A percentile compares a stretch with the other conserved stretches of the same genome.
Conservation (phyloP, 495 filamentous ascomycete genomes). For the Evansstolkia leycettana region DNA sequence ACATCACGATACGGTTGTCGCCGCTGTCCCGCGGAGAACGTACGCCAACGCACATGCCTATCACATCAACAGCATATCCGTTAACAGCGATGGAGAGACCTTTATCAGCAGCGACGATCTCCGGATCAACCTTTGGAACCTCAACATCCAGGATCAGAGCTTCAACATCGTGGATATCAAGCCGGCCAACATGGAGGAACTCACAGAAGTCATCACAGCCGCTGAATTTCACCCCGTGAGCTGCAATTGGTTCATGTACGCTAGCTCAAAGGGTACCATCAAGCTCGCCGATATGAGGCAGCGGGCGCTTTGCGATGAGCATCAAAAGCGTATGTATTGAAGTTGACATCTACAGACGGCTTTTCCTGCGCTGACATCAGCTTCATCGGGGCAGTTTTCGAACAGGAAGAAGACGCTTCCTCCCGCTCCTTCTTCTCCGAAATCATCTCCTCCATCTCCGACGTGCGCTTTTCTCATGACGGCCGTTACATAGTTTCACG, state of each 20-base stretch:
- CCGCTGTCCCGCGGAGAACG: constrained; percentile 85
- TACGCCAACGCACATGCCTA: constrained; percentile 98
- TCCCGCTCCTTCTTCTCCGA: constrained; percentile 99
- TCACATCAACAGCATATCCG: constrained; percentile 99
- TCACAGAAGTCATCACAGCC: constrained; percentile 96
- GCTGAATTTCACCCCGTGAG: constrained; percentile 95
- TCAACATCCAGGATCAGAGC: constrained; percentile 98
- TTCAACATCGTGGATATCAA: constrained; percentile 99
- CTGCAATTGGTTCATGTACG: constrained; percentile 99
- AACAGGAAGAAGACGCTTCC: constrained; percentile 98
- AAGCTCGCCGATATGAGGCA: constrained; percentile 97
- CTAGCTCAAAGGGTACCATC: constrained; percentile 97
- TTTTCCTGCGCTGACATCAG: constrained; percentile 2
- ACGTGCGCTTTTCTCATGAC: constrained; percentile 93
- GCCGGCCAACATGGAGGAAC: constrained; percentile 98
- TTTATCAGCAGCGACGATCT: constrained; percentile 98
- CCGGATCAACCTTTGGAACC: constrained; percentile 95
- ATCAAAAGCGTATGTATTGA: constrained; percentile 70
- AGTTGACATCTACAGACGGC: too few species aligned
- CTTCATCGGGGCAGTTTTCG: constrained; percentile 56
- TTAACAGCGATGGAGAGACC: constrained; percentile 98
- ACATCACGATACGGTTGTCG: constrained; percentile 97
- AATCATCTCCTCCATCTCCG: constrained; percentile 98
- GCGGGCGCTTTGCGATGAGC: constrained; percentile 89
- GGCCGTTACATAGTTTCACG: constrained; percentile 94